These are phyloP conservation scores for Epichloe hybrida DNA, from an alignment of 2,329 filamentous ascomycete genomes.

Conservation along the genomic window DNA sequence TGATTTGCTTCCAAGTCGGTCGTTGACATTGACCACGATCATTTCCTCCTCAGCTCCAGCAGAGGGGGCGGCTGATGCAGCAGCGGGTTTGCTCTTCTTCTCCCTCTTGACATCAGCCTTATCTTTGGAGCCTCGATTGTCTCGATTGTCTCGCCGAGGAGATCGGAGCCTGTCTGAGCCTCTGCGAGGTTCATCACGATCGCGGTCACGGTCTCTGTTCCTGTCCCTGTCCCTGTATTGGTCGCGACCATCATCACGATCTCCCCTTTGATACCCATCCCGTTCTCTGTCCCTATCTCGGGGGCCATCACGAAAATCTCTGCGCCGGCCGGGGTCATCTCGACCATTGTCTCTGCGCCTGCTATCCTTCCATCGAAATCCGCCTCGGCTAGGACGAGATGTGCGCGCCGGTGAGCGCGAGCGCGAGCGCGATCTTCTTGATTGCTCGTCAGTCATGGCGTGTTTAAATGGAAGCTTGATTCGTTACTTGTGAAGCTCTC, in stretches of 20 bases:
- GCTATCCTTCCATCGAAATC: constrained; percentile 47
- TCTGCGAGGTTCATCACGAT: constrained; percentile 11
- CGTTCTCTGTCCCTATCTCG: constrained; percentile 19
- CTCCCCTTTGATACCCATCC: constrained; percentile 13
- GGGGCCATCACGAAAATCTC: constrained; percentile 34
- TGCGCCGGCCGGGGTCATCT: constrained; percentile 19
- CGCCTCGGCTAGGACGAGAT: constrained; percentile 21
- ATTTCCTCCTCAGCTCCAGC: constrained; percentile 50
- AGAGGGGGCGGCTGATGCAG: constrained; percentile 15
- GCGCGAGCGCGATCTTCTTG: constrained; percentile 14
- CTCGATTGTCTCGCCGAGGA: constrained; percentile 14
- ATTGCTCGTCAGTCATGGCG: constrained; percentile 13
- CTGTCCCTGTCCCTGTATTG: constrained; percentile 12
- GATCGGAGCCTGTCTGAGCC: constrained; percentile 8
- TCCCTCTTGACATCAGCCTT: constrained; percentile 17
- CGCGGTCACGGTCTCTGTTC: constrained; percentile 12
- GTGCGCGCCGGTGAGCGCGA: constrained; percentile 16
- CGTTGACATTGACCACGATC: constrained; percentile 90
- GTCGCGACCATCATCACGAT: constrained; percentile 16
- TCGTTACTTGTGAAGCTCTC: background rate
- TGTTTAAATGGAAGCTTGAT: background rate
- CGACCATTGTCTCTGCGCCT: constrained; percentile 31
- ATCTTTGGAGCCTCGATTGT: constrained; percentile 21
- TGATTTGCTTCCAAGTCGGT: constrained; percentile 90
- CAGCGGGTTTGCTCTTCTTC: constrained; percentile 20